Conservation (phyloP, 1,284 basidiomycete genomes). For the Chondrostereum purpureum region DNA sequence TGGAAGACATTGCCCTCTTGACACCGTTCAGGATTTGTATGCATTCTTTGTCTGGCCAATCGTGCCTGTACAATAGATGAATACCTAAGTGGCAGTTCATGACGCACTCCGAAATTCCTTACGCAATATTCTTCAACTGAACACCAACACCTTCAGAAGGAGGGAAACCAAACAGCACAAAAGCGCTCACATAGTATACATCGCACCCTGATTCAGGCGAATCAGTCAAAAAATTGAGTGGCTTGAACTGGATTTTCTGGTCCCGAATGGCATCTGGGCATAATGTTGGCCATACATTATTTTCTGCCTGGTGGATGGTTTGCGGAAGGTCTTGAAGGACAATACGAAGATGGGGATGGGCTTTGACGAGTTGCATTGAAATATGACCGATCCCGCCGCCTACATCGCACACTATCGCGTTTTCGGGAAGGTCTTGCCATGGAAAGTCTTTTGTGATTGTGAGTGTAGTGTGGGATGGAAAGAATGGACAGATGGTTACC, state of each 20-base stretch:
- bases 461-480: background rate
- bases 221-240: conserved; percentile 40
- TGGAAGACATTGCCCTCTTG: conserved; percentile 20
- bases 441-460: conserved; percentile 28
- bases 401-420: conserved; percentile 39
- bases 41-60: conserved; percentile 22
- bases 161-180: background rate
- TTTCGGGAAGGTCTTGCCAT: conserved; percentile 30
- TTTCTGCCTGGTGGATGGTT: conserved; percentile 28
- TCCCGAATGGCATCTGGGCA: conserved; percentile 18
- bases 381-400: conserved; percentile 40
- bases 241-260: conserved; percentile 28
- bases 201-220: conserved; percentile 32
- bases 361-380: conserved; percentile 34
- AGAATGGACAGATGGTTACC: background rate
- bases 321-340: conserved; percentile 39
- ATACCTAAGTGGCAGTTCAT: background rate
- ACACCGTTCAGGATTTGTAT: conserved; percentile 25
- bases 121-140: conserved; percentile 10
- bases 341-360: conserved; percentile 33
- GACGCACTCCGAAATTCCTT: no score
- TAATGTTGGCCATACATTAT: conserved; percentile 12
- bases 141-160: background rate
- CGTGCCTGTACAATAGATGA: conserved; percentile 13
- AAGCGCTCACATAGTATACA: conserved; percentile 36